Conservation (phyloP, 257 asterid genomes). For the Paulownia fortunei region DNA sequence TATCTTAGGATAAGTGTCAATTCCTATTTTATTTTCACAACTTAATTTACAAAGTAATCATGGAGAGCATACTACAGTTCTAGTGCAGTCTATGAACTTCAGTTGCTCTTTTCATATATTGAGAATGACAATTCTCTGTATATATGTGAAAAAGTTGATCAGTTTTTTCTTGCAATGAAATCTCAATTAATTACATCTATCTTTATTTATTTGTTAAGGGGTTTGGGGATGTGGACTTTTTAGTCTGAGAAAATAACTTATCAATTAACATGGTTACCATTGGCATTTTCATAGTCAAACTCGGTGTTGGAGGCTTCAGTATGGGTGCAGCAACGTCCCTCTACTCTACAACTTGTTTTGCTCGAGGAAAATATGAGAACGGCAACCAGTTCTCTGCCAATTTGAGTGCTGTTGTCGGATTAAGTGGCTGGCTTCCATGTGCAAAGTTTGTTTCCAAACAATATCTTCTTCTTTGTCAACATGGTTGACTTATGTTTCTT, state of each 20-base stretch:
- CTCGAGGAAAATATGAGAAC: slow-evolving; percentile 66
- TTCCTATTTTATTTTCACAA: neutral
- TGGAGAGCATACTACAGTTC: neutral
- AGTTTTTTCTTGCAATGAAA: neutral
- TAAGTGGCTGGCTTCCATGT: slow-evolving; percentile 98
- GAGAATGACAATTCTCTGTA: neutral
- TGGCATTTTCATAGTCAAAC: slow-evolving; percentile 64
- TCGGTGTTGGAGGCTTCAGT: slow-evolving; percentile 92
- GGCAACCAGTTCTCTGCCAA: slow-evolving; percentile 66
- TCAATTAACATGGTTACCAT: neutral
- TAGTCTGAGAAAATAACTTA: slow-evolving; percentile 8
- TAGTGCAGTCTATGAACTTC: neutral
- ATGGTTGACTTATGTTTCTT: slow-evolving; percentile 1
- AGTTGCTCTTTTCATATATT: neutral
- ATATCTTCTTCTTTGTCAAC: slow-evolving; percentile 10
- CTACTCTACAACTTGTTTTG: slow-evolving; percentile 77
- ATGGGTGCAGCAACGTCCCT: slow-evolving; percentile 93
- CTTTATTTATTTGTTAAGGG: neutral
- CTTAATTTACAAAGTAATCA: neutral
- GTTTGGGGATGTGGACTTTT: neutral
- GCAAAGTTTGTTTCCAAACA: slow-evolving; percentile 60
- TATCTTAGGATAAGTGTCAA: neutral
- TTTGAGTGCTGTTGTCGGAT: slow-evolving; percentile 78
- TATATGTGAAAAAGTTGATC: neutral
- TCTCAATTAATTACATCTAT: neutral